phyloP scores from a whole-genome alignment of 371 early-diverging fungal genomes.

The Mortierella sp. region DNA sequence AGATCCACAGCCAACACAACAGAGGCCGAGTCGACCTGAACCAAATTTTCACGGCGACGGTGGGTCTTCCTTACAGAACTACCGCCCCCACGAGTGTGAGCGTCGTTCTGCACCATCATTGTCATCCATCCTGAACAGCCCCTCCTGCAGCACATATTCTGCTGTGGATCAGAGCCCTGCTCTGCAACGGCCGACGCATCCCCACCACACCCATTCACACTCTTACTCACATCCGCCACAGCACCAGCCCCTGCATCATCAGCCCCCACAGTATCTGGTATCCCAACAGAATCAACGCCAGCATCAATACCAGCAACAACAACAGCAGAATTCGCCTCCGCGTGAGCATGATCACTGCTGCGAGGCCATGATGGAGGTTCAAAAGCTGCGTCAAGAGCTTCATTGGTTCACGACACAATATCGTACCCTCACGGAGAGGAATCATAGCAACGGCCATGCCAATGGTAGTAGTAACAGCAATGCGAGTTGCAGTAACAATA shows the following conservation, averaged over 20 bases:
- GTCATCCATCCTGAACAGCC: conserved; percentile 15
- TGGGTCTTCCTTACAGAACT: not conserved
- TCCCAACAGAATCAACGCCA: conserved; percentile 4
- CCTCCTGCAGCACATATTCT: not conserved
- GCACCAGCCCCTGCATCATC: not conserved
- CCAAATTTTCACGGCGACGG: conserved; percentile 1
- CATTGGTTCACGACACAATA: conserved; percentile 30
- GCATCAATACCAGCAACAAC: conserved; percentile 6
- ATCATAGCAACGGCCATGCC: not conserved
- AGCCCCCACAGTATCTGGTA: not conserved
- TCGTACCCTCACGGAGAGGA: not conserved
- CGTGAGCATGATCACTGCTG: conserved; percentile 25
- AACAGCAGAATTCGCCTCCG: conserved; percentile 2
- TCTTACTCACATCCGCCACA: conserved; percentile 12
- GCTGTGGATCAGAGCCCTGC: conserved; percentile 6
- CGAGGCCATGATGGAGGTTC: conserved; percentile 39
- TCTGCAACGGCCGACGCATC: not conserved
- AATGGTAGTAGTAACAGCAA: not conserved
- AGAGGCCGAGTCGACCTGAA: conserved; percentile 1
- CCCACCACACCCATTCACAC: conserved; percentile 8
- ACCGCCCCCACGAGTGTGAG: conserved; percentile 13
- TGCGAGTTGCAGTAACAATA: not conserved
- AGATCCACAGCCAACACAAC: conserved; percentile 5
- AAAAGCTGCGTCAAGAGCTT: conserved; percentile 37
- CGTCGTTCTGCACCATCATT: conserved; percentile 18